Conservation (phyloP, 352 stramenopile genomes). For the Phytophthora pinifolia region DNA sequence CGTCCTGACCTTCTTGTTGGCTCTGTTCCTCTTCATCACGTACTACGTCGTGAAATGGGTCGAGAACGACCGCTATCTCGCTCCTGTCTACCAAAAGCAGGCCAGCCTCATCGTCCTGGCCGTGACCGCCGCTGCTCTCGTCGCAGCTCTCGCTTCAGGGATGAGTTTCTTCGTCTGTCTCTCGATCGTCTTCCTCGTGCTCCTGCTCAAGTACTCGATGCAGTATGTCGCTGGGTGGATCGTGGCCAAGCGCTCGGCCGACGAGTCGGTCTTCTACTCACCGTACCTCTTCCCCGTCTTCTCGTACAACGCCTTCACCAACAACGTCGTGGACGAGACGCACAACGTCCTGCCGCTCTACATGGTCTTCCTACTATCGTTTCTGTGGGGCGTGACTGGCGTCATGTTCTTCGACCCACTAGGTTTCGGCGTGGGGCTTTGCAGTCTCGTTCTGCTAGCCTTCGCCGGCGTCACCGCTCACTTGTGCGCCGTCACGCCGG, state of each 20-base stretch:
- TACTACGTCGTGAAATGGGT: conserved; percentile 86
- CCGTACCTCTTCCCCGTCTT: conserved; percentile 91
- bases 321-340: conserved; percentile 91
- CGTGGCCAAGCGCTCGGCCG: conserved; percentile 37
- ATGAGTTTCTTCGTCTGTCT: conserved; percentile 84
- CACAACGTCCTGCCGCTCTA: conserved; percentile 68
- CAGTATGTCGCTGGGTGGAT: conserved; percentile 68
- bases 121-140: conserved; percentile 41
- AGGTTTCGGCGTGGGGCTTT: conserved; percentile 86
- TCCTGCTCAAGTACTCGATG: conserved; percentile 73
- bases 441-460: conserved; percentile 78
- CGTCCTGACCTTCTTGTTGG: conserved; percentile 56
- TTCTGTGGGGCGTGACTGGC: conserved; percentile 84
- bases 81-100: conserved; percentile 56
- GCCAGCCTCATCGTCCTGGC: conserved; percentile 43
- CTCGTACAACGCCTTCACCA: conserved; percentile 89
- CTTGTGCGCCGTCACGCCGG: conserved; percentile 79
- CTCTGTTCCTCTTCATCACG: conserved; percentile 68
- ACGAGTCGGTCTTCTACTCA: conserved; percentile 82
- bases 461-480: conserved; percentile 79
- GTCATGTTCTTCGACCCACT: conserved; percentile 92
- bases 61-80: conserved; percentile 82
- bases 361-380: conserved; percentile 63
- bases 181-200: conserved; percentile 82
- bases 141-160: conserved; percentile 45